phyloP scores from a whole-genome alignment of 2,329 filamentous ascomycete species.

The Hypoxylon sp. region DNA sequence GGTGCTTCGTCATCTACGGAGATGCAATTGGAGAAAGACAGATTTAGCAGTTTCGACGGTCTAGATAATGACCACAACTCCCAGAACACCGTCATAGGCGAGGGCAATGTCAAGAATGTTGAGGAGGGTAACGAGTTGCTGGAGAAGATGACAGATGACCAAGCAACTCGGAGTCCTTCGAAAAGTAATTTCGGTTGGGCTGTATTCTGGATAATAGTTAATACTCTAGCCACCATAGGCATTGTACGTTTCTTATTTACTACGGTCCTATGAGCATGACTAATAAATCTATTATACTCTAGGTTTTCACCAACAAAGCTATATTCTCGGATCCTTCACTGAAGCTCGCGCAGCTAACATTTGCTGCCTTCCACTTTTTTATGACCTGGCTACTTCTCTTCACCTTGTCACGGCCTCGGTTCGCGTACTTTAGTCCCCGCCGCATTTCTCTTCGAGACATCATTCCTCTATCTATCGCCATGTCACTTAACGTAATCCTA shows the following conservation, averaged over 20 bases:
- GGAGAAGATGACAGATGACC: constrained; percentile 53
- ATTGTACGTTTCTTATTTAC: constrained; percentile 64
- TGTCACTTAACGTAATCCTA: constrained; percentile 78
- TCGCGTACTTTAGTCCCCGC: constrained; percentile 72
- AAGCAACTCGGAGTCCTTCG: constrained; percentile 52
- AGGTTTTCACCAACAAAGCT: constrained; percentile 80
- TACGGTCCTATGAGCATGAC: constrained; percentile 29
- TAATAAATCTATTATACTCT: constrained; percentile 9
- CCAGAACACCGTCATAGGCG: constrained; percentile 56
- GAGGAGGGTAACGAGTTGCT: constrained; percentile 61
- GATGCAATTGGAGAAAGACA: constrained; percentile 55
- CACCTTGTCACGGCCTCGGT: constrained; percentile 69
- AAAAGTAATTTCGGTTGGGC: constrained; percentile 58
- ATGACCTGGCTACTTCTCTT: constrained; percentile 76
- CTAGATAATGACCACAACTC: constrained; percentile 53
- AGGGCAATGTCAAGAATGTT: constrained; percentile 52
- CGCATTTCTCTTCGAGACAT: constrained; percentile 69
- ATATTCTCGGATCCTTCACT: constrained; percentile 76
- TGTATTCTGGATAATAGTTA: constrained; percentile 71
- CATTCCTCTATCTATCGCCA: constrained; percentile 74
- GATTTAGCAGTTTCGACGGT: constrained; percentile 48
- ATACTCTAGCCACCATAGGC: constrained; percentile 73
- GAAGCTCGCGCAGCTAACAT: constrained; percentile 74
- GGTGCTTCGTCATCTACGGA: constrained; percentile 57
- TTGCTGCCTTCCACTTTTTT: constrained; percentile 78